Base-by-base conservation (phyloP, 495 filamentous ascomycete species). In the Daldinia grandis region DNA sequence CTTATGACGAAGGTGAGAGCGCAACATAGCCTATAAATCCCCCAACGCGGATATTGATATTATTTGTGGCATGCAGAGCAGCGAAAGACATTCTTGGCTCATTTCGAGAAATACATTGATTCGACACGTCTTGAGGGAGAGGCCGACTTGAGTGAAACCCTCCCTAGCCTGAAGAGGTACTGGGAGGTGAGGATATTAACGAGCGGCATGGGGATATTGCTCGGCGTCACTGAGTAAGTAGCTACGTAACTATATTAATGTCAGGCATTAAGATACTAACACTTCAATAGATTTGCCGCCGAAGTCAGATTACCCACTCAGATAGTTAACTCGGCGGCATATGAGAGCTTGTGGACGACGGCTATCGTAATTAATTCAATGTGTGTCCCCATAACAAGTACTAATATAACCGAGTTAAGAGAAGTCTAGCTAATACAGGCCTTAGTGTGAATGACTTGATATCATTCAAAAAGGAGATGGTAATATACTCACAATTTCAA, bases 401-500 rank as follows among this genome's bases (percentile, higher is more conserved):
- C 30, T 14, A 10, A 33, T 33, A 9, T 25, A 38, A 9, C 9
- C 9, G n/a, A 15, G 6, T 47, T 9, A 27, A 17, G n/a, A n/a
- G n/a, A n/a, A n/a, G n/a, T n/a, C 7, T n/a, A 1, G 12, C 12
- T 27, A 15, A 66, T 68, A 70, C 21, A 30, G 4, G 25, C 28
- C 0, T n/a, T 24, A 76, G 71, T 21, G 65, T 76, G 3, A 76
- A 76, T 27, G 74, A 76, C 42, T 35, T 76, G 19, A 15, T 76
- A 10, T 76, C 74, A 0, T 67, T 76, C 33, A 76, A 74, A 40
- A 76, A 76, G 38, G 74, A 76, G 30, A 74, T 76, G 74, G 74
- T 74, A 72, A 64, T 21, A 54, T 28, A 6, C 21, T 10, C 15
- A n/a, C 25, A 27, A 31, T 17, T 21, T 44, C 12, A 4, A 8